Evolutionary conservation across 108 stramenopile species (phyloP).

Genomic region (Cylindrotheca closterium): DNA sequence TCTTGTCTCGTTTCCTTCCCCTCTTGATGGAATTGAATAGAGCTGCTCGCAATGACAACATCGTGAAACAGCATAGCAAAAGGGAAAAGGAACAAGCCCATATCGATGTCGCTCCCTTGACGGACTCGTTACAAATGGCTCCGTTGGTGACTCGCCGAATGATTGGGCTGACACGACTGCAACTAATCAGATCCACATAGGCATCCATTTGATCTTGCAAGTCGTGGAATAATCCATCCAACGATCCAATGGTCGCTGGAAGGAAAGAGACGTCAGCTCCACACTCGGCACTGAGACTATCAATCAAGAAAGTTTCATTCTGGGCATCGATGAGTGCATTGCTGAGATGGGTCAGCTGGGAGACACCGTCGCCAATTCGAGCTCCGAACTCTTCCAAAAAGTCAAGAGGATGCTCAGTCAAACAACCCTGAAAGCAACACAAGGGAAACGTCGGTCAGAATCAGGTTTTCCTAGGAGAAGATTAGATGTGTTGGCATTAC

Average conservation of each 20-base stretch:
- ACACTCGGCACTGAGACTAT: conserved; percentile 13
- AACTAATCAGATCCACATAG: conserved; percentile 20
- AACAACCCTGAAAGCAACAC: conserved; percentile 23
- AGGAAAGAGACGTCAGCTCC: conserved; percentile 25
- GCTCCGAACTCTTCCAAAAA: conserved; percentile 20
- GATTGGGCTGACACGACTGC: conserved; percentile 33
- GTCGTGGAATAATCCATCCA: conserved; percentile 2
- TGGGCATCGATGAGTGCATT: not conserved
- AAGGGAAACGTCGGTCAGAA: conserved; percentile 1
- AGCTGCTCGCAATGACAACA: conserved; percentile 46
- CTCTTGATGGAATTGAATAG: conserved; percentile 37
- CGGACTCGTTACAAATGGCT: conserved; percentile 37
- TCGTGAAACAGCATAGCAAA: conserved; percentile 29
- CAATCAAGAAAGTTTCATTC: conserved; percentile 2
- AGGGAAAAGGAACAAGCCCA: conserved; percentile 18
- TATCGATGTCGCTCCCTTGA: conserved; percentile 27
- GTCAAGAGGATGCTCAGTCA: conserved; percentile 31
- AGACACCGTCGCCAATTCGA: conserved; percentile 12
- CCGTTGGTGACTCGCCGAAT: conserved; percentile 33
- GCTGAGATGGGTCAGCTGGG: conserved; percentile 14
- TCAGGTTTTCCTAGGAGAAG: too few relatives aligned
- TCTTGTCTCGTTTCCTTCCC: conserved; percentile 24
- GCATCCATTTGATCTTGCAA: conserved; percentile 15
- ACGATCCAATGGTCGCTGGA: conserved; percentile 10
- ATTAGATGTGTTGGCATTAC: too few relatives aligned